These are phyloP conservation scores for Mrakia gelida DNA, from an alignment of 768 basidiomycete genomes.

Conservation along the genomic window DNA sequence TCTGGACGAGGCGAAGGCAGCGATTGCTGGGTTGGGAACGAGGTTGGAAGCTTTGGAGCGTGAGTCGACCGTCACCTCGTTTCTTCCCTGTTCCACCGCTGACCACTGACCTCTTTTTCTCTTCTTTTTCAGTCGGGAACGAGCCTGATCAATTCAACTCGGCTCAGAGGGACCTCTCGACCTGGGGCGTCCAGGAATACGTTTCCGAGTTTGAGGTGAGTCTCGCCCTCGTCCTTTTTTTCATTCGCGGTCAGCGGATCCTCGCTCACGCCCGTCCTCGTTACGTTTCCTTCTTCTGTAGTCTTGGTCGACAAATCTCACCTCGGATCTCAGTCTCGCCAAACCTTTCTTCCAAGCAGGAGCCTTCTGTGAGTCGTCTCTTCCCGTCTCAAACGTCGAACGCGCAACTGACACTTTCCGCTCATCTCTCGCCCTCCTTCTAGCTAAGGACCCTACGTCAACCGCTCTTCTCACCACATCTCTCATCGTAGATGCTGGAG, in stretches of 20 bases:
- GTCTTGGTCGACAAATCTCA: not conserved
- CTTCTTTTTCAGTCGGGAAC: conserved; percentile 41
- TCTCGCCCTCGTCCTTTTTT: too few species aligned
- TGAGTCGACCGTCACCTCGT: conserved; percentile 26
- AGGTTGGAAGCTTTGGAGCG: conserved; percentile 41
- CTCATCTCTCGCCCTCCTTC: conserved; percentile 37
- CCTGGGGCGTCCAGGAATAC: conserved; percentile 9
- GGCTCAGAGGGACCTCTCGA: not conserved
- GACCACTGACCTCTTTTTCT: conserved; percentile 6
- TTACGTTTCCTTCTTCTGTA: not conserved
- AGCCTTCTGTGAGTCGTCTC: conserved; percentile 32
- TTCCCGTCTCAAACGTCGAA: conserved; percentile 26
- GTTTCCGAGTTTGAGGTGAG: conserved; percentile 1
- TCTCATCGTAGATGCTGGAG: conserved; percentile 49
- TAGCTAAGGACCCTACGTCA: conserved; percentile 40
- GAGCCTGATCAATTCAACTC: conserved; percentile 29
- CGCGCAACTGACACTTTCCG: conserved; percentile 33
- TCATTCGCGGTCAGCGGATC: not conserved
- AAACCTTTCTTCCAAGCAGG: conserved; percentile 37
- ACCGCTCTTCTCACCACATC: conserved; percentile 41
- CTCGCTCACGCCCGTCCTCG: not conserved
- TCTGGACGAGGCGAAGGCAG: conserved; percentile 38
- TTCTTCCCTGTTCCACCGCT: not conserved
- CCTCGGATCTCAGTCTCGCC: conserved; percentile 31
- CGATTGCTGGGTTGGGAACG: conserved; percentile 37